These are phyloP conservation scores for Suillus paluster DNA, from an alignment of 768 basidiomycete genomes.

Conservation along the genomic window DNA sequence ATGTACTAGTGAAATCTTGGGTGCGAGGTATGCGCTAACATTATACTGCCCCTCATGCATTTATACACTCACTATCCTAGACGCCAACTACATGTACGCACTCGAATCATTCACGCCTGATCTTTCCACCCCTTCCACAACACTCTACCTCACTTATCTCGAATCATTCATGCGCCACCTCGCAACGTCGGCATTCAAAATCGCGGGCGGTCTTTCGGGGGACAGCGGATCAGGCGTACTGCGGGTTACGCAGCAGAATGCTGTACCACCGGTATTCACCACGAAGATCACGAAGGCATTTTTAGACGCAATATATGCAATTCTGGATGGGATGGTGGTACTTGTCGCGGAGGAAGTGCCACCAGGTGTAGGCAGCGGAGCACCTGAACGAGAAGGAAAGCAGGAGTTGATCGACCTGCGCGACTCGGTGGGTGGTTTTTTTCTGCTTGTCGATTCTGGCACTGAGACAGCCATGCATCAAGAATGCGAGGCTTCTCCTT, in stretches of 20 bases:
- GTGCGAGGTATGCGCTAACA: slow-evolving; percentile 62
- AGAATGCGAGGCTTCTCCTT: slow-evolving; percentile 88
- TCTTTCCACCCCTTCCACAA: slow-evolving; percentile 63
- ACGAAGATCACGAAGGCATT: slow-evolving; percentile 83
- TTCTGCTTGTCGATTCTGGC: background rate
- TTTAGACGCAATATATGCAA: slow-evolving; percentile 81
- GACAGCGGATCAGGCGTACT: slow-evolving; percentile 49
- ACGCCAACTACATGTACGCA: slow-evolving; percentile 79
- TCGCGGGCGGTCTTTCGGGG: slow-evolving; percentile 77
- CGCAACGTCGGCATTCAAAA: slow-evolving; percentile 74
- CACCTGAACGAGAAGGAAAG: slow-evolving; percentile 44
- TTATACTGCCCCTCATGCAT: background rate
- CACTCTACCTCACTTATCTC: slow-evolving; percentile 76
- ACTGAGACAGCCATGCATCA: slow-evolving; percentile 6
- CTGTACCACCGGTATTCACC: slow-evolving; percentile 65
- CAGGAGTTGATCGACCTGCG: slow-evolving; percentile 63
- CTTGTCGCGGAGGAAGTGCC: slow-evolving; percentile 76
- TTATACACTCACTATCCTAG: slow-evolving; percentile 44
- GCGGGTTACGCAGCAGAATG: slow-evolving; percentile 60
- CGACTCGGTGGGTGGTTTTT: slow-evolving; percentile 54
- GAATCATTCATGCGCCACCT: slow-evolving; percentile 82
- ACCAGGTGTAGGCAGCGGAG: slow-evolving; percentile 42
- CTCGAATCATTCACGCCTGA: slow-evolving; percentile 87
- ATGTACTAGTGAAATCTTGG: slow-evolving; percentile 81
- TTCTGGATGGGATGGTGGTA: slow-evolving; percentile 84